Base-by-base conservation (phyloP, 441 rosid species). In the Isatis lusitanica region DNA sequence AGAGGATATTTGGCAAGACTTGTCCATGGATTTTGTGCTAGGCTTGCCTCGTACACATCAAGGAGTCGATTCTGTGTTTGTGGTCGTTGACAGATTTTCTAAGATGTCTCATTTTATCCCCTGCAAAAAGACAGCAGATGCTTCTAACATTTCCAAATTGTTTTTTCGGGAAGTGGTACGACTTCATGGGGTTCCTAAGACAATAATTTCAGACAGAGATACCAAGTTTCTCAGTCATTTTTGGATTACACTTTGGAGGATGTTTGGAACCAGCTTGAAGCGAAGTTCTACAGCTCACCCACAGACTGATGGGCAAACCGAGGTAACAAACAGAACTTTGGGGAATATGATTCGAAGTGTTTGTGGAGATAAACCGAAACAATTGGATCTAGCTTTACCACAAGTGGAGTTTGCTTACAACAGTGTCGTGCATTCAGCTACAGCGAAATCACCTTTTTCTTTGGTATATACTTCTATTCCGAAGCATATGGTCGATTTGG, bases 361-460 rank as follows among this genome's bases (percentile, higher is more conserved):
- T 43, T 43, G 48, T 43, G 17, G 18, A 43, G 17, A 43, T 43
- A 43, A n/a, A n/a, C 50, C 53, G 2, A 40, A 26, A 7, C 35
- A 44, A 9, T 15, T 58, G 33, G 44, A 48, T 65, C 13, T 65
- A 6, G 44, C 46, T 17, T 31, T 65, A 6, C 55, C 55, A 9
- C 58, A 65, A 7, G 44, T 50, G 1, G 51, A 65, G 11, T 31
- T 65, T 48, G 30, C 59, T 9, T 65, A 48, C 18, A 65, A 65
- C 59, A 48, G 7, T 21, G 24, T 0, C 0, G 30, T 48, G 53
- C 53, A 48, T 4, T 48, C 53, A 48, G 28, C 48, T 43, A 43
- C 17, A n/a, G 53, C 24, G 28, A 48, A 48, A 9, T 17, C 53
- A 18, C 28, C 28, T 17, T 48, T 48, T 18, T 47, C 28, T 48